Evolutionary conservation across 2,329 filamentous ascomycete species (phyloP).

Genomic region (Sporothrix pseudoabietina): DNA sequence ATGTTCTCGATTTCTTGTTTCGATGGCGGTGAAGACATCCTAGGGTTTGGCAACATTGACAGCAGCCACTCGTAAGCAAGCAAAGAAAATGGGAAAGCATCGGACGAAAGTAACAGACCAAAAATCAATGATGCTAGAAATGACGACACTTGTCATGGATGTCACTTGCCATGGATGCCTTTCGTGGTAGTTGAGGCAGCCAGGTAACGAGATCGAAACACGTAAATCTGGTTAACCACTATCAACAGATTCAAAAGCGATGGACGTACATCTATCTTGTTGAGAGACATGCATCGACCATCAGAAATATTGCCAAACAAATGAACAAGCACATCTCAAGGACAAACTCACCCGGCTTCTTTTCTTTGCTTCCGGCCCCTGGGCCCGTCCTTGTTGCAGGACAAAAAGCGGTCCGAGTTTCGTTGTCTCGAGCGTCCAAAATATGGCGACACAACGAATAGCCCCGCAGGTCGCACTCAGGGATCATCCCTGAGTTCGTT

Average conservation of each 20-base stretch:
- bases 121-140: too few species aligned
- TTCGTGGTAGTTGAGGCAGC: neutral
- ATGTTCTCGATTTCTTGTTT: neutral
- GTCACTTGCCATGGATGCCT: neutral
- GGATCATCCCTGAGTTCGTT: neutral
- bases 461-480: neutral
- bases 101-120: neutral
- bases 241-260: neutral
- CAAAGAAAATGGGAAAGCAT: neutral
- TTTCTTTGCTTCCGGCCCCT: neutral
- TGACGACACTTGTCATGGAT: constrained; percentile 4
- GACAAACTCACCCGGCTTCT: neutral
- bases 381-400: neutral
- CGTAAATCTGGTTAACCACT: neutral
- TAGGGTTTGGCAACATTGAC: neutral
- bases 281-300: neutral
- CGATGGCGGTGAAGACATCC: neutral
- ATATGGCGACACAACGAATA: neutral
- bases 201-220: constrained; percentile 16
- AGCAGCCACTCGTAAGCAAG: neutral
- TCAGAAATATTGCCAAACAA: neutral
- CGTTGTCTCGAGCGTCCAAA: neutral
- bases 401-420: constrained; percentile 2
- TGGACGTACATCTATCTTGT: neutral
- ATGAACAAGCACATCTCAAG: neutral